Evolutionary conservation across 805 yeast species (phyloP), one percentile per base, ranked within the genome.

Genomic region (Debaryomyces prosopidis): DNA sequence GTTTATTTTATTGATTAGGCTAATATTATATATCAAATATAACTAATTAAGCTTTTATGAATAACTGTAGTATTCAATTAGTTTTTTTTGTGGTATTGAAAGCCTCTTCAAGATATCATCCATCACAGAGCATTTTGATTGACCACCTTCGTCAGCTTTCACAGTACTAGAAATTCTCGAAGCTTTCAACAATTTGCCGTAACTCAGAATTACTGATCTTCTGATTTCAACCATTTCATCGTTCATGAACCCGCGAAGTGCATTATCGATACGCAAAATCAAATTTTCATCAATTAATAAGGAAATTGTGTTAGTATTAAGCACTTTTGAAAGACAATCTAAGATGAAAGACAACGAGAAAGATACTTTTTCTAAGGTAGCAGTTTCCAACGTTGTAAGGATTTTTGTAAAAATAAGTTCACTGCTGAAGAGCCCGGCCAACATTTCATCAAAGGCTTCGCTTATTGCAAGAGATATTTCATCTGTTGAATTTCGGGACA

Each of bases 1-100:
- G 17, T 5, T 15, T 34, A 14, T 7, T 16, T 31, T 31, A 31
- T 14, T 31, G 15, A 14, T 14, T 34, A 34, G n/a, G n/a, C 34
- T 15, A n/a, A 33, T 8, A 35, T 16, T 42, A 5, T 36, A 23
- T 12, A 34, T 34, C 26, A 41, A 32, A 34, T 34, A 36, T 23
- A 34, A 33, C 28, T 26, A 38, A 19, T 32, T 14, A 35, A 23
- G 36, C 38, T 40, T 27, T 43, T 43, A 39, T 43, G 48, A 42
- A 36, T 57, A 55, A 44, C 69, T 64, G 54, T 77, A 80, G 49
- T 73, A 72, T 44, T 77, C 76, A 12, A 80, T 69, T 40, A 81
- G 57, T 48, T 71, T 76, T 43, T 60, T 62, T 45, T 80, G 84
- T 1, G 79, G 67, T 2, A 55, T 46, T 14, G 74, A 60, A 32